Evolutionary conservation across 257 asterid genomes (phyloP), one percentile per base, ranked within the genome.

Genomic region (Capsicum pubescens): DNA sequence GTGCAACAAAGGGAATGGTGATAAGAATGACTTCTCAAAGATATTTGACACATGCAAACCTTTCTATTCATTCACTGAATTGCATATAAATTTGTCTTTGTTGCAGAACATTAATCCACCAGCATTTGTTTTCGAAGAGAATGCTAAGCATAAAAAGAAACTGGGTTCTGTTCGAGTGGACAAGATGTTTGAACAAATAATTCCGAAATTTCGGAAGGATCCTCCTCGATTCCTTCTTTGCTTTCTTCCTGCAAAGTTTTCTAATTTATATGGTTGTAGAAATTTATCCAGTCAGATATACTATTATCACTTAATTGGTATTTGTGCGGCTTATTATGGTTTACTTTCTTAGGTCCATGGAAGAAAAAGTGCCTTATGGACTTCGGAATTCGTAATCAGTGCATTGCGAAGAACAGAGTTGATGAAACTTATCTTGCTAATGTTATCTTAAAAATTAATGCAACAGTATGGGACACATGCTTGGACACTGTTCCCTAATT

Each of bases 221-320:
- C 93, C 93, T 83, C 89, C 89, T 16, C 87, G 72, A 7, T 91
- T 91, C 68, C 64, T 91, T 86, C 88, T 91, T 35, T 91, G 92
- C 81, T 81, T 90, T 59, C 89, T 91, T 83, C 68, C 91, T 50
- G 88, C 87, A 50, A 90, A 86, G 88, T 85, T 42, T 21, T 85
- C 87, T 11, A 87, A 83, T 59, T 66, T 91, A 80, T 88, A 90
- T 83, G 92, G 94, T 91, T 83, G 66, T 52, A 50, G 63, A 76
- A 76, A 76, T 77, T 5, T 77, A 77, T 77, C 63, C 66, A 14
- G 48, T 54, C 82, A 77, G 50, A 32, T 54, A 35, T 8, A 5
- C 82, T 52, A 8, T 54, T 54, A 26, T 54, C 8, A 54, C 50
- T 21, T 83, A 10, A 12, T 69, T 54, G 7, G 54, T 32, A 61